phyloP scores from a whole-genome alignment of 2,329 filamentous ascomycete species.

The Berkeleyomyces basicola region DNA sequence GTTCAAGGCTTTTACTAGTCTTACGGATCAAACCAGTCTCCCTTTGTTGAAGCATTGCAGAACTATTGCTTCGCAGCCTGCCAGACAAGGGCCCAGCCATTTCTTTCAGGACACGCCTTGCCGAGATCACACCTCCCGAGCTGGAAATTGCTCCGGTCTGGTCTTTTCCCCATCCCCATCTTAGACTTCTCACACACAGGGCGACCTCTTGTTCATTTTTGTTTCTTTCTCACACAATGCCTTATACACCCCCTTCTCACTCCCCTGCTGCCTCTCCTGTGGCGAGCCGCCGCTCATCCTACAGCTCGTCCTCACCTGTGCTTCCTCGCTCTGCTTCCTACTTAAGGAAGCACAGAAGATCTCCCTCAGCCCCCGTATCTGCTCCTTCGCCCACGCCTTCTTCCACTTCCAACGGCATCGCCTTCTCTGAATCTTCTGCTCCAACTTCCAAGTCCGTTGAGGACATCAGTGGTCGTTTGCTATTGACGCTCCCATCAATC shows the following conservation, averaged over 20 bases:
- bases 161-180: background rate
- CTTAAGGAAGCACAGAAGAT: constrained; percentile 45
- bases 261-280: constrained; percentile 43
- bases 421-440: constrained; percentile 4
- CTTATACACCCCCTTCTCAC: constrained; percentile 69
- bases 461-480: constrained; percentile 8
- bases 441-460: background rate
- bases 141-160: background rate
- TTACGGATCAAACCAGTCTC: background rate
- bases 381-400: constrained; percentile 3
- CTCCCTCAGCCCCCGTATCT: constrained; percentile 25
- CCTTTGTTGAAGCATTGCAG: too few relatives aligned
- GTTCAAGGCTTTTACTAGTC: constrained; percentile 6
- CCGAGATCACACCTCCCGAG: background rate
- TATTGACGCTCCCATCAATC: constrained; percentile 5
- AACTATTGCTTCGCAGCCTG: background rate
- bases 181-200: background rate
- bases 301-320: constrained; percentile 32
- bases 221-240: constrained; percentile 35
- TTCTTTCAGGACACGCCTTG: background rate
- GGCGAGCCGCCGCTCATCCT: constrained; percentile 43
- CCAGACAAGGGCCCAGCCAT: background rate
- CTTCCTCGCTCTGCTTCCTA: constrained; percentile 51
- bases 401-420: background rate
- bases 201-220: background rate